These are phyloP conservation scores for Triangularia verruculosa DNA, from an alignment of 2,329 filamentous ascomycete species.

Conservation along the genomic window DNA sequence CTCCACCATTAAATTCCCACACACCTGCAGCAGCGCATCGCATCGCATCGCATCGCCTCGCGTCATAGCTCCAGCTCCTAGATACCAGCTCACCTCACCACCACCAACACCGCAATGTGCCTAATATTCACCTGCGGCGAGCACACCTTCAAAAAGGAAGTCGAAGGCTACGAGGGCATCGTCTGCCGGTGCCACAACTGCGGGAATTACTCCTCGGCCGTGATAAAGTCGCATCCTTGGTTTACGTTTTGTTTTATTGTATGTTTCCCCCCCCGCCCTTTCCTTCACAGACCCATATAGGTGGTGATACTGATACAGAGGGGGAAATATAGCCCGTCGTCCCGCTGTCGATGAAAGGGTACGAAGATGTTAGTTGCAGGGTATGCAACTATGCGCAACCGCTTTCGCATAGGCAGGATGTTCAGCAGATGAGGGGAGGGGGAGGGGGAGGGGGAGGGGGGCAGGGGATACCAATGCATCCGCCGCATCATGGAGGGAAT, in stretches of 20 bases:
- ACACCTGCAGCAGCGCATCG: no score
- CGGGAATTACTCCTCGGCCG: conserved; percentile 59
- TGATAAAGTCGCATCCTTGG: conserved; percentile 65
- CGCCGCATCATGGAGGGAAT: conserved; percentile 33
- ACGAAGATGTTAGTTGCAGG: conserved; percentile 68
- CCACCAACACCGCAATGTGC: conserved; percentile 46
- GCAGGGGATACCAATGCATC: conserved; percentile 37
- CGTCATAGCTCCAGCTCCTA: neutral
- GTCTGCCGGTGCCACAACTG: conserved; percentile 65
- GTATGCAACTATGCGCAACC: conserved; percentile 76
- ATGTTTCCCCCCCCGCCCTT: conserved; percentile 32
- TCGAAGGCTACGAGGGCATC: conserved; percentile 60
- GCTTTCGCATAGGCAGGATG: conserved; percentile 55
- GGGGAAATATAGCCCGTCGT: conserved; percentile 68
- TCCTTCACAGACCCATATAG: neutral
- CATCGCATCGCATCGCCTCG: neutral
- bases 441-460: conserved; percentile 36
- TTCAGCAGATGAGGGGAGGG: conserved; percentile 48
- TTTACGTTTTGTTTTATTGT: conserved; percentile 78
- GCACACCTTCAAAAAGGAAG: conserved; percentile 58
- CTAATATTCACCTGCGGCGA: conserved; percentile 62
- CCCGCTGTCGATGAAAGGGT: conserved; percentile 65
- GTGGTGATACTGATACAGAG: no score
- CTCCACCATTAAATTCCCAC: neutral
- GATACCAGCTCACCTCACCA: no score